Evolutionary conservation across 1,284 basidiomycete genomes (phyloP).

Genomic region (Fomitopsis betulina): DNA sequence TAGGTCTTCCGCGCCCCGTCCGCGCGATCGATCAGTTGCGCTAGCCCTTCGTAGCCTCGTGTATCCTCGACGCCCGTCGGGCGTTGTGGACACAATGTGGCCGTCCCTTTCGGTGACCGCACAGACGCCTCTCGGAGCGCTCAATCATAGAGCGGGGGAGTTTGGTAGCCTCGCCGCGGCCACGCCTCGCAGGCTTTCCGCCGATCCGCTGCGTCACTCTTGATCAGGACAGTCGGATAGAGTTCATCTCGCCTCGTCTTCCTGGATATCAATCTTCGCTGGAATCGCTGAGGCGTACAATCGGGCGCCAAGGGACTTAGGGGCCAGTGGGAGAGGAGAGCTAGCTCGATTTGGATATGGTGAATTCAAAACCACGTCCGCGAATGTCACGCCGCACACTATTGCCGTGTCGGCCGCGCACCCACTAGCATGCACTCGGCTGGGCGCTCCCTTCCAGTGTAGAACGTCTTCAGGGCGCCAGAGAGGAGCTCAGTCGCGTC

Average conservation of each 20-base stretch:
- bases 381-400: background rate
- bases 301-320: background rate
- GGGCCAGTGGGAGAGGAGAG: conserved; percentile 1
- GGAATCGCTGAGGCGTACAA: conserved; percentile 8
- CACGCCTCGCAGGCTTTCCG: conserved; percentile 9
- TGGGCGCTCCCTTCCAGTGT: background rate
- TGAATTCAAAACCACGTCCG: background rate
- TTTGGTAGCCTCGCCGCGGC: conserved; percentile 13
- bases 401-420: conserved; percentile 2
- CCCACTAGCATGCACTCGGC: background rate
- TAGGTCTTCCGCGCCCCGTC: background rate
- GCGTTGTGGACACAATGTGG: background rate
- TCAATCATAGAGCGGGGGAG: conserved; percentile 1
- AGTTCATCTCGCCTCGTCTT: conserved; percentile 2
- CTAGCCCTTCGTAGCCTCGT: background rate
- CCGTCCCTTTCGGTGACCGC: background rate
- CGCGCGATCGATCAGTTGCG: conserved; percentile 2
- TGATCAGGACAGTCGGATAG: conserved; percentile 4
- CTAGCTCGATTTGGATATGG: conserved; percentile 6
- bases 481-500: background rate
- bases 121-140: conserved; percentile 4
- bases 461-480: background rate
- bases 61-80: background rate
- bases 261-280: conserved; percentile 11
- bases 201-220: conserved; percentile 9